These are phyloP conservation scores for Phytopythium litorale DNA, from an alignment of 352 stramenopile genomes.

Conservation along the genomic window DNA sequence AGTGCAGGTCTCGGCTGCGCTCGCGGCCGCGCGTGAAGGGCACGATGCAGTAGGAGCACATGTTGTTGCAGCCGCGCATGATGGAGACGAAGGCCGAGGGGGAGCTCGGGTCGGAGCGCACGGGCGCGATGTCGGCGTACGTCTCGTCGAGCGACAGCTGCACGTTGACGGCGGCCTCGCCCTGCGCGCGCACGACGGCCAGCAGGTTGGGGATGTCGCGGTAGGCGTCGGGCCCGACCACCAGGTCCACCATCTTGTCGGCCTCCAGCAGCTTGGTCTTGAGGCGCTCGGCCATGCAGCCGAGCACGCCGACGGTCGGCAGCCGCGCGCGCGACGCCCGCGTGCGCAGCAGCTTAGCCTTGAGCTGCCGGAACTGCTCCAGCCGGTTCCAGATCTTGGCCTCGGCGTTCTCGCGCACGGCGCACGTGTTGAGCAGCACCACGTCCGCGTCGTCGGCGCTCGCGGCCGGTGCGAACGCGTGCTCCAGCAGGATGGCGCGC, in stretches of 20 bases:
- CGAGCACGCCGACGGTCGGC: constrained; percentile 94
- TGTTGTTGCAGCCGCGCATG: constrained; percentile 99
- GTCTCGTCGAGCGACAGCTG: constrained; percentile 97
- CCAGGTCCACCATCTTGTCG: constrained; percentile 96
- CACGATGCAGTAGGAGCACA: constrained; percentile 99
- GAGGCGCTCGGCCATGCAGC: constrained; percentile 99
- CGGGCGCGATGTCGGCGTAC: constrained; percentile 97
- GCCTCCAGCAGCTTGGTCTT: constrained; percentile 95
- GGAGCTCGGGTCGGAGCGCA: constrained; percentile 80
- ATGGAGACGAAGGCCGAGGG: constrained; percentile 97
- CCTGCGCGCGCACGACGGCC: constrained; percentile 69
- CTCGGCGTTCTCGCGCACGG: constrained; percentile 99
- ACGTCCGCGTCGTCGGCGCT: constrained; percentile 88
- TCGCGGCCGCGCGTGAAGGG: constrained; percentile 98
- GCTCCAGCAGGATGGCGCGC: constrained; percentile 87
- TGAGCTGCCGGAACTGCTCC: constrained; percentile 71
- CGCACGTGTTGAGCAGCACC: constrained; percentile 98
- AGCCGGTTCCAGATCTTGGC: constrained; percentile 90
- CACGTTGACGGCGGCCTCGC: constrained; percentile 89
- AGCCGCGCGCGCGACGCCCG: constrained; percentile 36
- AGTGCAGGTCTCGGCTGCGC: constrained; percentile 86
- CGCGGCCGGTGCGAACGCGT: constrained; percentile 53
- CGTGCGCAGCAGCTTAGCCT: constrained; percentile 70
- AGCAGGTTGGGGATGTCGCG: constrained; percentile 96
- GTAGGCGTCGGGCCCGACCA: constrained; percentile 98